These are phyloP conservation scores for Saccharum hybrid DNA, from an alignment of 202 grass and related monocot species.

Conservation along the genomic window DNA sequence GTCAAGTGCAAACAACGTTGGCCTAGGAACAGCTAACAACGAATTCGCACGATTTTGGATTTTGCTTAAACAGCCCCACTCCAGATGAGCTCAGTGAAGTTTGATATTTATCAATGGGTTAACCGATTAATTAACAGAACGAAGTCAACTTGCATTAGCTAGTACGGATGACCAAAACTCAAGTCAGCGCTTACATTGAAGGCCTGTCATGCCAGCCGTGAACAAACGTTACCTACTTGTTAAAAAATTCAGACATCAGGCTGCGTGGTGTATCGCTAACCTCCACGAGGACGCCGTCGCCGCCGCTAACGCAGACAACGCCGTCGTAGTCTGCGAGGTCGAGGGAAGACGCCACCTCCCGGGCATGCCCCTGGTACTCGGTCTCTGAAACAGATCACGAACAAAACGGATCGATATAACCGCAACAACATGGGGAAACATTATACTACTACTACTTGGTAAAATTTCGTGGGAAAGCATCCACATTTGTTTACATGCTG, in stretches of 20 bases:
- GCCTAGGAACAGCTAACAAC: not conserved
- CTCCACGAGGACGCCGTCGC: slow-evolving; percentile 86
- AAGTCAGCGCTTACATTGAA: not conserved
- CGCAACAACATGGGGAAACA: not conserved
- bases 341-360: slow-evolving; percentile 62
- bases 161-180: not conserved
- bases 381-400: slow-evolving; percentile 62
- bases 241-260: not conserved
- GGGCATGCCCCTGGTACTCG: slow-evolving; percentile 63
- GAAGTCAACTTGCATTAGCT: slow-evolving; percentile 23
- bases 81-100: not conserved
- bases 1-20: not conserved
- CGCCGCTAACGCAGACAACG: slow-evolving; percentile 80
- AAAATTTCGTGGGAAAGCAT: not conserved
- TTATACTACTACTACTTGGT: not conserved
- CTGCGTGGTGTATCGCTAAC: slow-evolving; percentile 37
- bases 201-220: not conserved
- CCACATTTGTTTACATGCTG: not conserved
- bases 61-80: not conserved
- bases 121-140: not conserved
- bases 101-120: not conserved
- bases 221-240: not conserved
- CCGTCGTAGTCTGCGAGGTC: slow-evolving; percentile 66
- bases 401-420: slow-evolving; percentile 30
- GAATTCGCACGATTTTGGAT: not conserved